These are phyloP conservation scores for Thoreauomyces humboldtii DNA, from an alignment of 192 early-diverging fungal genomes.

Conservation along the genomic window DNA sequence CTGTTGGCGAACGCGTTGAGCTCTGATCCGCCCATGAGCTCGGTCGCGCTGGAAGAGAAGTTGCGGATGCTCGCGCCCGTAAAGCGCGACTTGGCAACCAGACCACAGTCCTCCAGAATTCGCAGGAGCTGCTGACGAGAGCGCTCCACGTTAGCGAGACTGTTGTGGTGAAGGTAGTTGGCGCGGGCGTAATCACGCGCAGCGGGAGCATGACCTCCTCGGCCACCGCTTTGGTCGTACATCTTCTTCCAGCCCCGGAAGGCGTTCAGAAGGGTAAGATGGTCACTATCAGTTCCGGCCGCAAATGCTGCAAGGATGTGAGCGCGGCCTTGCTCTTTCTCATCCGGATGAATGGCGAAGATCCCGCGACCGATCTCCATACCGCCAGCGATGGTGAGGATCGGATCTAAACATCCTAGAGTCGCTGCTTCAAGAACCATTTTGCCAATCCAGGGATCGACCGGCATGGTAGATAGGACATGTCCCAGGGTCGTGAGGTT, in stretches of 20 bases:
- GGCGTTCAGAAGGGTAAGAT: conserved; percentile 37
- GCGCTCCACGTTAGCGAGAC: conserved; percentile 37
- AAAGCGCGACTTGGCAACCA: conserved; percentile 6
- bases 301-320: conserved; percentile 35
- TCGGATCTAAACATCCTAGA: conserved; percentile 70
- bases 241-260: conserved; percentile 37
- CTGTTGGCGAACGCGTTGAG: conserved; percentile 22
- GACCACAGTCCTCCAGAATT: conserved; percentile 36
- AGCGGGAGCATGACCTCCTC: not conserved
- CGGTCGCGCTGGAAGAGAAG: not conserved
- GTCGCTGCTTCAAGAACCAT: conserved; percentile 69
- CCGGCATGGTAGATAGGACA: conserved; percentile 56
- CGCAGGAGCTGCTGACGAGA: conserved; percentile 35
- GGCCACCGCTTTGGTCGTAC: not conserved
- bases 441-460: conserved; percentile 71
- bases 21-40: conserved; percentile 31
- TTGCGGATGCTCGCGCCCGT: not conserved
- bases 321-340: conserved; percentile 33
- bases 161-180: conserved; percentile 36
- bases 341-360: conserved; percentile 47
- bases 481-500: conserved; percentile 63
- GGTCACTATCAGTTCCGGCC: conserved; percentile 36
- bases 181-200: conserved; percentile 27
- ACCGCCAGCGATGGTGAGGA: conserved; percentile 61
- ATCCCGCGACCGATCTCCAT: conserved; percentile 53